Percentiles rank a stretch among this genome's conserved stretches.
Evolutionary conservation across 768 basidiomycete genomes (phyloP).

Genomic region (Leucocoprinus sp.): DNA sequence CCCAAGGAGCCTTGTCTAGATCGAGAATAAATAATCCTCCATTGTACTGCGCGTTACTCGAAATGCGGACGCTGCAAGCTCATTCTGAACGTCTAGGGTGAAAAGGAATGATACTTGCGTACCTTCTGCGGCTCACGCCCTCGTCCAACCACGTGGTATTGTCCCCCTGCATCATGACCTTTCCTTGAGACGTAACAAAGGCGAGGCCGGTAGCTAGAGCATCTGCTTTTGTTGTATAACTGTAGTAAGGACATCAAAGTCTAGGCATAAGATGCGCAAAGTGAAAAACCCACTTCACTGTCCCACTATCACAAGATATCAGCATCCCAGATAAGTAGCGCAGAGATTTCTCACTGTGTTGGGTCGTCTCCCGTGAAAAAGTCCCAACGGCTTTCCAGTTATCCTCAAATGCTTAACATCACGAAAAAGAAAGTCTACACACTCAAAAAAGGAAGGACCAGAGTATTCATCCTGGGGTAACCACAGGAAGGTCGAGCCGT

Average conservation of each 20-base stretch:
- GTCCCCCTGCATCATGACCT: conserved; percentile 73
- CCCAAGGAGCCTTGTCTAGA: conserved; percentile 78
- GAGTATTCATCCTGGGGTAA: conserved; percentile 58
- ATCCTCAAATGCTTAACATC: conserved; percentile 1
- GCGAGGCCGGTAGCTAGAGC: conserved; percentile 49
- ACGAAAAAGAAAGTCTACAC: conserved; percentile 18
- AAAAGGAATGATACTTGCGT: not conserved
- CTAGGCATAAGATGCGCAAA: not conserved
- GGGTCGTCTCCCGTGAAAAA: conserved; percentile 61
- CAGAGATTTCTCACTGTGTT: conserved; percentile 43
- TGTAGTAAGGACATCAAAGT: conserved; percentile 18
- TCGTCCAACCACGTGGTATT: conserved; percentile 46
- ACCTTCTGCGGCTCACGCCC: conserved; percentile 60
- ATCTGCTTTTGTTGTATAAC: conserved; percentile 50
- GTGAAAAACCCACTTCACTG: conserved; percentile 49
- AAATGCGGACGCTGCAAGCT: conserved; percentile 62
- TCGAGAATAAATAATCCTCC: conserved; percentile 83
- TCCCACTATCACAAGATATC: conserved; percentile 40
- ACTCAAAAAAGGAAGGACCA: conserved; percentile 68
- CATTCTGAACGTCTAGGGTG: not conserved
- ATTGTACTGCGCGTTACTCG: conserved; percentile 52
- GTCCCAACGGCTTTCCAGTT: conserved; percentile 36
- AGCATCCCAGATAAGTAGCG: conserved; percentile 13
- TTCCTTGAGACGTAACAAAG: conserved; percentile 47
- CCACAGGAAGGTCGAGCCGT: conserved; percentile 55